phyloP scores from a whole-genome alignment of 2,329 filamentous ascomycete species.

The Monosporascus sp. region DNA sequence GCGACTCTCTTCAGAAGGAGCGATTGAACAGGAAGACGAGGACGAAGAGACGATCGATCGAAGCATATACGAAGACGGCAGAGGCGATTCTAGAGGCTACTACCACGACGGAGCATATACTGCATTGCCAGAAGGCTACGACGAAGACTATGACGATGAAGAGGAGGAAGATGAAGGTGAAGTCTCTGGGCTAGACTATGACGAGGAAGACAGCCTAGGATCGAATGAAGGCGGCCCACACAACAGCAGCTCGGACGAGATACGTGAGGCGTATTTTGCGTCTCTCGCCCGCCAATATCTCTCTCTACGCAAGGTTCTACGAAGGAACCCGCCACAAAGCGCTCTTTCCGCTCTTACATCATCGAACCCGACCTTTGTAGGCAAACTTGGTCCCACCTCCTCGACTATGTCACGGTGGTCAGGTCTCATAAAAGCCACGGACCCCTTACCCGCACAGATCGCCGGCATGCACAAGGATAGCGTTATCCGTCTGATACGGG shows the following conservation, averaged over 20 bases:
- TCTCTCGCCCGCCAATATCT: slow-evolving; percentile 61
- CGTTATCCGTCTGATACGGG: slow-evolving; percentile 59
- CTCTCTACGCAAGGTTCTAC: slow-evolving; percentile 57
- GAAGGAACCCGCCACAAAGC: slow-evolving; percentile 46
- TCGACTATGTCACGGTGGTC: slow-evolving; percentile 48
- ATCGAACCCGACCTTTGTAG: slow-evolving; percentile 50
- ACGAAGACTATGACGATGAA: slow-evolving; percentile 19
- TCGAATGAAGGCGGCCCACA: slow-evolving; percentile 18
- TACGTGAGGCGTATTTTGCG: slow-evolving; percentile 62
- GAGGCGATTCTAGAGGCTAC: slow-evolving; percentile 54
- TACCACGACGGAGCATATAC: slow-evolving; percentile 78
- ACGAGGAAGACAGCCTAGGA: slow-evolving; percentile 25
- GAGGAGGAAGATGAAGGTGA: slow-evolving; percentile 16
- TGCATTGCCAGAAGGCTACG: slow-evolving; percentile 44
- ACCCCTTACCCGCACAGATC: slow-evolving; percentile 54
- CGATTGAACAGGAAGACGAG: slow-evolving; percentile 20
- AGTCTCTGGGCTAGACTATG: slow-evolving; percentile 10
- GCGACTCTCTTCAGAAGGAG: slow-evolving; percentile 25
- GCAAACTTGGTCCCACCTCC: slow-evolving; percentile 45
- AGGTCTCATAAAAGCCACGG: slow-evolving; percentile 42
- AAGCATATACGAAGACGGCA: slow-evolving; percentile 41
- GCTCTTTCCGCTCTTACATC: slow-evolving; percentile 47
- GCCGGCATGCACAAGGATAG: slow-evolving; percentile 61
- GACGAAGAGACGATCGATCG: slow-evolving; percentile 30
- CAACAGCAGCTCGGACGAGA: slow-evolving; percentile 30